A percentile compares a stretch with the other conserved stretches of the same genome.
These are phyloP conservation scores for Andalucia godoyi DNA, from an alignment of 78 protist genomes.

Conservation along the genomic window DNA sequence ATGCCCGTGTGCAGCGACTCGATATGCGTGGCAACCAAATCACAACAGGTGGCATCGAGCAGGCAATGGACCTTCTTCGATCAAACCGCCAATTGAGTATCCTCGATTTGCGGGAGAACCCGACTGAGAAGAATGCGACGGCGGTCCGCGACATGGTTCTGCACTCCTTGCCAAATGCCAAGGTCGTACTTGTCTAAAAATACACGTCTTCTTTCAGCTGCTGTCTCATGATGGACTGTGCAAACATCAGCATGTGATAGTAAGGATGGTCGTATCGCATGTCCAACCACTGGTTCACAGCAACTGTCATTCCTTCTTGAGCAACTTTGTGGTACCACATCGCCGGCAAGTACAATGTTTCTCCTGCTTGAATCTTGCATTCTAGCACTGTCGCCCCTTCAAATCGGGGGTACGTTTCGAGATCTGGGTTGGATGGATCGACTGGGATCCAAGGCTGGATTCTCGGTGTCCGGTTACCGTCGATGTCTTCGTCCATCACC, in stretches of 20 bases:
- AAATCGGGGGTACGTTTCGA: neutral
- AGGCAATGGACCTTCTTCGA: too few relatives aligned
- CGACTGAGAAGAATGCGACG: neutral
- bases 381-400: neutral
- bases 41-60: too few relatives aligned
- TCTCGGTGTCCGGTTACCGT: too few relatives aligned
- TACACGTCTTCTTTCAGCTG: too few relatives aligned
- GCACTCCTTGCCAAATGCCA: neutral
- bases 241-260: neutral
- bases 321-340: constrained; percentile 41
- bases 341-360: constrained; percentile 32
- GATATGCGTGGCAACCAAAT: too few relatives aligned
- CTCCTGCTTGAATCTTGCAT: constrained; percentile 16
- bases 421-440: constrained; percentile 9
- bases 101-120: constrained; percentile 5
- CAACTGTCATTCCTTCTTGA: constrained; percentile 10
- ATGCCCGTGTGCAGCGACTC: too few relatives aligned
- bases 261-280: constrained; percentile 22
- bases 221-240: neutral
- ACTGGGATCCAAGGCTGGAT: constrained; percentile 29
- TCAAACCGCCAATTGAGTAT: too few relatives aligned
- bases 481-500: neutral
- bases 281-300: constrained; percentile 50
- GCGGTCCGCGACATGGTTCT: neutral
- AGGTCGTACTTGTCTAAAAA: neutral